Evolutionary conservation across 2,329 filamentous ascomycete species (phyloP).

Genomic region (Neospermospora avenae): DNA sequence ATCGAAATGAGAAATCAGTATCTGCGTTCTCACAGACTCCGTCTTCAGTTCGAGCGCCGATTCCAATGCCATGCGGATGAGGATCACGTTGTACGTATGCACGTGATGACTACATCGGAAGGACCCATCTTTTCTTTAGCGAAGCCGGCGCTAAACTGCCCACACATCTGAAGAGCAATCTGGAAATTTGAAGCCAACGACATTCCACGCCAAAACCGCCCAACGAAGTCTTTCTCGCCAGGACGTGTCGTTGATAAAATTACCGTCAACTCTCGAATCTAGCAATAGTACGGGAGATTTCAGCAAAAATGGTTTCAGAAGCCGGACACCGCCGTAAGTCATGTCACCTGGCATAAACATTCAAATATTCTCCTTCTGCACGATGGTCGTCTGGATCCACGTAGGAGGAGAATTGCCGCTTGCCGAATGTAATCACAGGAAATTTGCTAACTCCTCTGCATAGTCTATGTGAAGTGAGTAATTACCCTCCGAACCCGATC

Average conservation of each 20-base stretch:
- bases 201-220: conserved; percentile 31
- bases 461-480: conserved; percentile 90
- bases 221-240: conserved; percentile 33
- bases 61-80: no score
- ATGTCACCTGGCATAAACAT: conserved; percentile 4
- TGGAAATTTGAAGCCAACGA: conserved; percentile 14
- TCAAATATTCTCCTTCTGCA: background rate
- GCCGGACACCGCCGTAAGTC: conserved; percentile 84
- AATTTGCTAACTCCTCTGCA: conserved; percentile 33
- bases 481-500: conserved; percentile 23
- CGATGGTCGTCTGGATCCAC: background rate
- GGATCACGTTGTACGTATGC: no score
- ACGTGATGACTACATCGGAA: no score
- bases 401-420: background rate
- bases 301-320: conserved; percentile 82
- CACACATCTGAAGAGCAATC: conserved; percentile 16
- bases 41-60: no score
- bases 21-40: no score
- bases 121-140: background rate
- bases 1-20: no score
- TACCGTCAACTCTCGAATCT: conserved; percentile 36
- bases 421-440: conserved; percentile 1
- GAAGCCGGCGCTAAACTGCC: conserved; percentile 5
- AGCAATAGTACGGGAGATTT: conserved; percentile 45
- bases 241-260: conserved; percentile 32